Conservation (phyloP, 2,329 filamentous ascomycete genomes). For the Penicillium expansum region DNA sequence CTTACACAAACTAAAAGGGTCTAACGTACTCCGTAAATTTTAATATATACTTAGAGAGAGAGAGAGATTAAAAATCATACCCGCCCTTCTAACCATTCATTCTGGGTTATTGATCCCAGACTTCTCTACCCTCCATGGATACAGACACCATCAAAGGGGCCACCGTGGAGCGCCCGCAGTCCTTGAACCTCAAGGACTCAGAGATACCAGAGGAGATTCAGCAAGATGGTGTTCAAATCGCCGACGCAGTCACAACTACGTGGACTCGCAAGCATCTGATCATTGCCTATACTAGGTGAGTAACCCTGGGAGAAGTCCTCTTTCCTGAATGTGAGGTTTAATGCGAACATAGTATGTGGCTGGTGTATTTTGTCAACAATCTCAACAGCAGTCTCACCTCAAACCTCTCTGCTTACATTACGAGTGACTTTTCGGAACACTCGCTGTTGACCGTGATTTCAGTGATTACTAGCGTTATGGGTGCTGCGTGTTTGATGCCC, state of each 20-base stretch:
- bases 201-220: not conserved
- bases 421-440: conserved; percentile 53
- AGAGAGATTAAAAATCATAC: not conserved
- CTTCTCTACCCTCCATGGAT: not conserved
- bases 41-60: not conserved
- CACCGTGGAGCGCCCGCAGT: not conserved
- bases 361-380: conserved; percentile 43
- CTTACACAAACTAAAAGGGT: not conserved
- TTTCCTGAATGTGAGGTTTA: conserved; percentile 33
- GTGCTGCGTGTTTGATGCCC: conserved; percentile 57
- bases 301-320: conserved; percentile 27
- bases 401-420: conserved; percentile 50
- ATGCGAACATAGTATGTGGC: conserved; percentile 40
- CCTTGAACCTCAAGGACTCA: not conserved
- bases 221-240: conserved; percentile 27
- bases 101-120: not conserved
- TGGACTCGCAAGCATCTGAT: conserved; percentile 44
- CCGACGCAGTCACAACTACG: conserved; percentile 20
- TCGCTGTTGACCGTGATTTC: conserved; percentile 55
- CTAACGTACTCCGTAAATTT: not conserved
- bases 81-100: not conserved
- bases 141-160: not conserved
- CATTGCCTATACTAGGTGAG: conserved; percentile 50
- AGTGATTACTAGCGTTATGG: conserved; percentile 56
- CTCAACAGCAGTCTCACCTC: conserved; percentile 39